Base-by-base conservation (phyloP, 169 alveolate species). In the Plasmodium chabaudi region DNA sequence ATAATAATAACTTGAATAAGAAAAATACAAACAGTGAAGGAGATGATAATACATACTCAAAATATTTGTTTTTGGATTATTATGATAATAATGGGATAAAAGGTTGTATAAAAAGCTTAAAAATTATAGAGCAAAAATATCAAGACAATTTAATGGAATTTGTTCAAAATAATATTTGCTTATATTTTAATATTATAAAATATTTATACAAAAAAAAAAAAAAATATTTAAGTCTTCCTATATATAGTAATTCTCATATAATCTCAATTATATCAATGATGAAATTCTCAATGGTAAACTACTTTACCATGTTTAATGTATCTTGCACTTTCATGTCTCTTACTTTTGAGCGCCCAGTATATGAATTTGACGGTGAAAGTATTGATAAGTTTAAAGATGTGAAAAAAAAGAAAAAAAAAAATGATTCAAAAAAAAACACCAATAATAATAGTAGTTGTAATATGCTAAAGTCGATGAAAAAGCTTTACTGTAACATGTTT, bases 321-420 rank as follows among this genome's bases (percentile, higher is more conserved):
- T 64, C 91, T 9, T 86, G 70, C 27, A 65, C 69, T 70, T 86
- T 86, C 63, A 69, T 86, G 47, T 70, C 87, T 34, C 70, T 86
- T 23, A 86, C 57, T 57, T 86, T 69, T 86, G 91, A 86, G 49
- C 67, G 71, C 23, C 86, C 87, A 9, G 19, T 56, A 23, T 63
- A 86, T 63, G 68, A 64, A 25, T 86, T 86, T 53, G 71, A 86
- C 53, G 60, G 69, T 7, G 91, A 86, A 34, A 61, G 53, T 59
- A 17, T 67, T 23, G 42, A 34, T 34, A 34, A 34, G 42, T 34
- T 34, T 34, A 34, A 34, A 34, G 42, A 34, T 34, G 42, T 34
- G 4, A 67, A 79, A 27, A 55, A 49, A 59, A 21, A 59, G 47
- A 56, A 69, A 70, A 86, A 86, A 59, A 47, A 42, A 46, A 55